Base-by-base conservation (phyloP, 2,329 filamentous ascomycete genomes). In the Neopestalotiopsis clavispora region DNA sequence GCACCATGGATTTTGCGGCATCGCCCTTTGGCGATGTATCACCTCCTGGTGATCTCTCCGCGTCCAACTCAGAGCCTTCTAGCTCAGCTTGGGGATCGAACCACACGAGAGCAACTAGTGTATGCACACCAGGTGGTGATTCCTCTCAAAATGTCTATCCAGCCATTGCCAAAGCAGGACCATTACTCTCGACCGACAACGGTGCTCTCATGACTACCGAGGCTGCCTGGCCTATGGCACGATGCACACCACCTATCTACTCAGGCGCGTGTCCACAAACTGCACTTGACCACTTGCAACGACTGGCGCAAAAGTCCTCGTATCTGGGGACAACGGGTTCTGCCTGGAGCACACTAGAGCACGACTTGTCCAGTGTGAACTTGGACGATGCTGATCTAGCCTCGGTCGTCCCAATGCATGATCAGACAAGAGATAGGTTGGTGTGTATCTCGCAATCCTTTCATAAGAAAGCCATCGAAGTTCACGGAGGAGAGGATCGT, bases 401-500 rank as follows among this genome's bases (percentile, higher is more conserved):
- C 3, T 80, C 80, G 3, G 84, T 87, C 2, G 79, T 84, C 4
- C 82, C 85, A 3, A 78, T 87, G 65, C 81, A 77, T 3, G 74
- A 81, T 3, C 77, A 85, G 59, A 90, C 90, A 2, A 85, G 91
- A 40, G 91, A 93, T 76, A 90, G 89, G 76, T 86, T 93, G 74
- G 84, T 92, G n/a, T 90, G 90, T 63, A 92, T 92, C 70, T 92
- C 90, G 0, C 91, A 92, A 76, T 88, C 84, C 57, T 92, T 92
- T 76, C 80, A 93, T 9, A 89, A 92, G 78, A 92, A 91, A 74
- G 91, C 91, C 1, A 84, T 92, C 3, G 89, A 92, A 14, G 91
- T 91, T 58, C 90, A 92, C 77, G 85, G 87, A 61, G 84, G 88
- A 30, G 84, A 85, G 32, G 75, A 81, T 66, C 81, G 81, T 58